These are phyloP conservation scores for Candida boleticola DNA, from an alignment of 805 yeast species.

Conservation along the genomic window DNA sequence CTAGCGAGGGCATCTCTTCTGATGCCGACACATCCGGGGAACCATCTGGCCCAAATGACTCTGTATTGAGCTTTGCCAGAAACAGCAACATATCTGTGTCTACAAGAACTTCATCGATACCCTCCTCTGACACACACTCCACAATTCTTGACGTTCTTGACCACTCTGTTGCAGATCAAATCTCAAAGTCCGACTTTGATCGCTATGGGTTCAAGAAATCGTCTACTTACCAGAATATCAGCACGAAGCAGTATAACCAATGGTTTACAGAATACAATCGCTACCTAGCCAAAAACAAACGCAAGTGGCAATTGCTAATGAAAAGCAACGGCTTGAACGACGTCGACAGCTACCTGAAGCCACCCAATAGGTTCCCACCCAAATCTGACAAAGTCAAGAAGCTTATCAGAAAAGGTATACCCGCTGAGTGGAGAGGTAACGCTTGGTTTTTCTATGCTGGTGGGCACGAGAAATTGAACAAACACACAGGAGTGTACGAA, in stretches of 20 bases:
- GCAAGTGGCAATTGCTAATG: slow-evolving; percentile 73
- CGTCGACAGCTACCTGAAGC: slow-evolving; percentile 9
- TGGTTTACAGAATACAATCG: slow-evolving; percentile 76
- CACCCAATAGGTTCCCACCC: slow-evolving; percentile 71
- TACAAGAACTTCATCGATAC: background rate
- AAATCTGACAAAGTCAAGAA: slow-evolving; percentile 75
- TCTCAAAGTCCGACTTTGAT: slow-evolving; percentile 43
- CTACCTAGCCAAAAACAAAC: slow-evolving; percentile 61
- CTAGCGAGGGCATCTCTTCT: background rate
- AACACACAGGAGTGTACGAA: slow-evolving; percentile 73
- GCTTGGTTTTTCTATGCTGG: slow-evolving; percentile 96
- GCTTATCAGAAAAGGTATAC: slow-evolving; percentile 86
- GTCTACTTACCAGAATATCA: slow-evolving; percentile 35
- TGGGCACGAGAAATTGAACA: slow-evolving; percentile 70
- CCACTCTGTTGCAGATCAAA: background rate
- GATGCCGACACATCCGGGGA: slow-evolving; percentile 1
- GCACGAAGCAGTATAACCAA: slow-evolving; percentile 56
- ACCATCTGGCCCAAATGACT: background rate
- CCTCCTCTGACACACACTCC: background rate
- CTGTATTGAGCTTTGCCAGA: background rate
- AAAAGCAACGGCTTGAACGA: slow-evolving; percentile 64
- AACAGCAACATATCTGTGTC: background rate
- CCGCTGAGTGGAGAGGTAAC: slow-evolving; percentile 95
- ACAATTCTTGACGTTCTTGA: background rate
- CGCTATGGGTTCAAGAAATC: slow-evolving; percentile 86